Conservation (phyloP, 1,284 basidiomycete genomes). For the Tylopilus orsonianus region DNA sequence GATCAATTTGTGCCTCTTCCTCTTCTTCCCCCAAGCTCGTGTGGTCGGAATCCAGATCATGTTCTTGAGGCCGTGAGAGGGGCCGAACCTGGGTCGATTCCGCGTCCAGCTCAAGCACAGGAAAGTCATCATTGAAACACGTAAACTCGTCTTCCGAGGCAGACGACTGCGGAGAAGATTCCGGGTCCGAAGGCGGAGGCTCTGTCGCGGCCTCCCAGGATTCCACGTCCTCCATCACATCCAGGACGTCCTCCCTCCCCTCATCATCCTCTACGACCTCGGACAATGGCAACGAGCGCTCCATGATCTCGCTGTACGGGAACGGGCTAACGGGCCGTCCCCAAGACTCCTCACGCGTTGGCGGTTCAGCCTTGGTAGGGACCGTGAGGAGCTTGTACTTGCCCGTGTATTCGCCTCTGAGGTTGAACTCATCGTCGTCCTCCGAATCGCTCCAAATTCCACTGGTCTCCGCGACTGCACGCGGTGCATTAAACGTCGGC, state of each 20-base stretch:
- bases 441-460: constrained; percentile 38
- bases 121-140: constrained; percentile 16
- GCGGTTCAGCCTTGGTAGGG: constrained; percentile 66
- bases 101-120: constrained; percentile 17
- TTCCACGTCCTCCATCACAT: constrained; percentile 1
- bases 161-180: constrained; percentile 11
- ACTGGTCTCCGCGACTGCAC: constrained; percentile 10
- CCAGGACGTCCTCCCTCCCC: neutral
- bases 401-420: constrained; percentile 64
- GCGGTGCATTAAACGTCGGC: constrained; percentile 35
- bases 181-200: constrained; percentile 24
- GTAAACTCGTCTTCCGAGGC: constrained; percentile 27
- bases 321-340: constrained; percentile 69
- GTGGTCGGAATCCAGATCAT: constrained; percentile 6
- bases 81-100: constrained; percentile 20
- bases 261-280: constrained; percentile 12
- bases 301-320: constrained; percentile 39
- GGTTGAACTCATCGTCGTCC: constrained; percentile 35
- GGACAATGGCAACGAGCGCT: constrained; percentile 25
- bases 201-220: constrained; percentile 28
- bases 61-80: neutral
- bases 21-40: constrained; percentile 28
- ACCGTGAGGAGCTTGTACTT: constrained; percentile 52
- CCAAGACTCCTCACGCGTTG: constrained; percentile 61
- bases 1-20: constrained; percentile 38